phyloP scores from a whole-genome alignment of 176 grass and related monocot species.

The Triticum turgidum region DNA sequence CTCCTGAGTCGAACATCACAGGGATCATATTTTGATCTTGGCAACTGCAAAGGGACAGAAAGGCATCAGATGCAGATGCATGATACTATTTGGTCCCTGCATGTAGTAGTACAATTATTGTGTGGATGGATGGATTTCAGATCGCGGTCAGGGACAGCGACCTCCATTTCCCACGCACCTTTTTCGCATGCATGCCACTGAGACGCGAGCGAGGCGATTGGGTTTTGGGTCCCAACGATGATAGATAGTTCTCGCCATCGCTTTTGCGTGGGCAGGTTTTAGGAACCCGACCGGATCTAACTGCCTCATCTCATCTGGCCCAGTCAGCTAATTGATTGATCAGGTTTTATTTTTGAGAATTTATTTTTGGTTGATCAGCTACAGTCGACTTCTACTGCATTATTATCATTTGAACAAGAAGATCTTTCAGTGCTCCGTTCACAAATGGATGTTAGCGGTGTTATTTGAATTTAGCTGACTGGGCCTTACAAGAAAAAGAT shows the following conservation, averaged over 20 bases:
- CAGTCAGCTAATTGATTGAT: conserved; percentile 12
- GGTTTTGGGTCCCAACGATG: not conserved
- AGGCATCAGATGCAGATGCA: conserved; percentile 4
- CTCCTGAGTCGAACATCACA: not conserved
- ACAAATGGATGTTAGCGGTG: not conserved
- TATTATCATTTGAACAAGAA: not conserved
- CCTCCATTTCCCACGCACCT: not conserved
- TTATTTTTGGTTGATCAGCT: not conserved
- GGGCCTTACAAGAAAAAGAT: not conserved
- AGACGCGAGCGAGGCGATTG: not conserved
- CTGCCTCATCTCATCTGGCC: not conserved
- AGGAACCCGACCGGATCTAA: conserved; percentile 18
- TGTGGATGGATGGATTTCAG: not conserved
- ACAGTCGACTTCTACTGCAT: not conserved
- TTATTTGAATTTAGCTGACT: not conserved
- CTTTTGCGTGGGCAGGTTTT: not conserved
- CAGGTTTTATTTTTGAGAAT: too few relatives aligned
- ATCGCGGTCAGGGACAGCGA: not conserved
- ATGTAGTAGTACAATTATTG: not conserved
- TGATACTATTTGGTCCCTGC: not conserved
- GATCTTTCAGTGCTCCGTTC: not conserved
- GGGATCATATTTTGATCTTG: not conserved
- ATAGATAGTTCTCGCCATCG: too few relatives aligned
- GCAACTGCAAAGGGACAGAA: not conserved
- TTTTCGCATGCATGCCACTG: conserved; percentile 1